These are phyloP conservation scores for Penicillium brasilianum DNA, from an alignment of 2,329 filamentous ascomycete genomes.

Conservation along the genomic window DNA sequence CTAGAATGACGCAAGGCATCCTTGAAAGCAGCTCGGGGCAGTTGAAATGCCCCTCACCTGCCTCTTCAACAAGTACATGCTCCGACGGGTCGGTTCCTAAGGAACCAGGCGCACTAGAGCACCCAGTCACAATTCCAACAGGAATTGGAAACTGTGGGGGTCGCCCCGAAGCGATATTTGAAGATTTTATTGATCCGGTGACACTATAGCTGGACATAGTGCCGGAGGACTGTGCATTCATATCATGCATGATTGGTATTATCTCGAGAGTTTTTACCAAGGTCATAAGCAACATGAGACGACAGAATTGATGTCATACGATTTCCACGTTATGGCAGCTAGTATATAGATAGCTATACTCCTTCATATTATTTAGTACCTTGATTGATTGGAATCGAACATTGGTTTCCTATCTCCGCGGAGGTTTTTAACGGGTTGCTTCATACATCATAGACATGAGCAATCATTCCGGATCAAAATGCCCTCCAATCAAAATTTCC, in stretches of 20 bases:
- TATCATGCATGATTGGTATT: not conserved
- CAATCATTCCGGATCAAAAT: not conserved
- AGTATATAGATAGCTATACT: too few relatives aligned
- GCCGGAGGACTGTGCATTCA: too few relatives aligned
- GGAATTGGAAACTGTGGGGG: not conserved
- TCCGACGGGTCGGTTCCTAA: constrained; percentile 23
- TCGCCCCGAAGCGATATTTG: constrained; percentile 14
- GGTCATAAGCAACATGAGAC: not conserved
- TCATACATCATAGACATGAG: not conserved
- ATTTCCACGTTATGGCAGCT: not conserved
- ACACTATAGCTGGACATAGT: not conserved
- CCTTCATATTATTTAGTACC: not conserved
- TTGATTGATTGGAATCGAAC: not conserved
- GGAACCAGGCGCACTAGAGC: not conserved
- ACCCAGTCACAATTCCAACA: constrained; percentile 7
- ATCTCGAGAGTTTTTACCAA: not conserved
- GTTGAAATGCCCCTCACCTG: constrained; percentile 12
- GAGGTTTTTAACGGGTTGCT: not conserved
- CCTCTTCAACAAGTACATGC: constrained; percentile 18
- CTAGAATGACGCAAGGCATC: constrained; percentile 22
- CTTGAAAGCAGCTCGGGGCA: not conserved
- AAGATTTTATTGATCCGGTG: constrained; percentile 16
- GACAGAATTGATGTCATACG: constrained; percentile 9
- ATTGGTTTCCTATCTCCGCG: not conserved
- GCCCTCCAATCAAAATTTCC: not conserved